Percentiles rank a stretch among this genome's conserved stretches.
Evolutionary conservation across 352 stramenopile genomes (phyloP).

Genomic region (Globisporangium uncinulatum): DNA sequence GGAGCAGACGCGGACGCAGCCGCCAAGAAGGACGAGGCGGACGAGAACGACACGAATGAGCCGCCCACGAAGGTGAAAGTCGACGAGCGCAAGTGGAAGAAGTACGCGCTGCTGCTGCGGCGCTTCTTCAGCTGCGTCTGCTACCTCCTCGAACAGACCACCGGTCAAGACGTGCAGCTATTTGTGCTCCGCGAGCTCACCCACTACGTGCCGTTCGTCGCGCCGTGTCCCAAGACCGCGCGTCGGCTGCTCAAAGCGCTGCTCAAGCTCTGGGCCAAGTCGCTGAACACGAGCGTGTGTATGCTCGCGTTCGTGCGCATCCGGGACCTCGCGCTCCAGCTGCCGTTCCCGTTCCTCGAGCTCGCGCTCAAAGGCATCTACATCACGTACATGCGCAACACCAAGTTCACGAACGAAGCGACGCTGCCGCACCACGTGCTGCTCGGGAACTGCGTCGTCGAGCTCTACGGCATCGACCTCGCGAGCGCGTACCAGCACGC

Average conservation of each 20-base stretch:
- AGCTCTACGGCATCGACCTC: conserved; percentile 96
- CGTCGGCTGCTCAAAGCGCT: conserved; percentile 74
- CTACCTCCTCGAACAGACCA: conserved; percentile 90
- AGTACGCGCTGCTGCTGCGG: conserved; percentile 76
- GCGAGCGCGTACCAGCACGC: conserved; percentile 97
- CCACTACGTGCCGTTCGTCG: conserved; percentile 69
- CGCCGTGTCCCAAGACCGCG: conserved; percentile 62
- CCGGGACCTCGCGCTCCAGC: conserved; percentile 90
- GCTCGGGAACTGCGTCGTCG: conserved; percentile 98
- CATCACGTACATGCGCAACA: conserved; percentile 94
- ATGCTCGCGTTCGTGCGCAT: conserved; percentile 96
- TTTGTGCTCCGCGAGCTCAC: conserved; percentile 81
- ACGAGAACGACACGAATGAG: not conserved
- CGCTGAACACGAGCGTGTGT: conserved; percentile 69
- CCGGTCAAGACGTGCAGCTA: conserved; percentile 64
- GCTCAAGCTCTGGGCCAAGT: conserved; percentile 85
- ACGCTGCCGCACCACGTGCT: conserved; percentile 83
- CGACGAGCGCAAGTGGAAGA: conserved; percentile 79
- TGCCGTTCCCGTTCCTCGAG: conserved; percentile 97
- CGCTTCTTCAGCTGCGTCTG: conserved; percentile 91
- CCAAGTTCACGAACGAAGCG: conserved; percentile 92
- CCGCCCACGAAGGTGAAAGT: conserved; percentile 30
- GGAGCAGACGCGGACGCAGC: conserved; percentile 13
- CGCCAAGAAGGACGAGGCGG: conserved; percentile 17
- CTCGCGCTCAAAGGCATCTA: conserved; percentile 95